Base-by-base conservation (phyloP, 192 early-diverging fungal genomes). In the Chytriomyces sp. region DNA sequence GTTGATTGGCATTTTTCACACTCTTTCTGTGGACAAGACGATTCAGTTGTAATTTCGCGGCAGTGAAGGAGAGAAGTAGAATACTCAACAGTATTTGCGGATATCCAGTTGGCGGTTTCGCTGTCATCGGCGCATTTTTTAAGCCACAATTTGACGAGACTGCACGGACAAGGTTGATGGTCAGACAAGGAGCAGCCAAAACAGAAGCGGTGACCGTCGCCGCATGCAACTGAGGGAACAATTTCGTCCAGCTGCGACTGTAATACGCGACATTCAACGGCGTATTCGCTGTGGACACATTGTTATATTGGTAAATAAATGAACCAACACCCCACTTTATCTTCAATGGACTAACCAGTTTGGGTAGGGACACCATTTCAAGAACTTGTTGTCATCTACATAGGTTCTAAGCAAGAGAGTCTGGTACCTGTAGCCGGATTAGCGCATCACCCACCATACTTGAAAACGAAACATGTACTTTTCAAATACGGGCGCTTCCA, bases 41-140 rank as follows among this genome's bases (percentile, higher is more conserved):
- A 35, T 35, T 35, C 35, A 35, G 35, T 35, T 0, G 35, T 4
- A 35, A 4, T 35, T 35, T 35, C 1, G 35, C 0, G 35, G 35
- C 35, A 1, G 35, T 35, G 35, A 28, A 69, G 43, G 45, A 69
- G 45, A 69, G 18, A 45, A 11, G 1, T 66, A 66, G 0, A 66
- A 75, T 47, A 45, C 44, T 61, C 8, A 50, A 78, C 77, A 7
- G 85, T 86, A 68, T 88, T 88, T 45, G 87, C 95, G 49, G 92
- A 93, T 69, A 98, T 95, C 96, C 97, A 98, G 82, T 98, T 98
- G 24, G 96, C 91, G 16, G 97, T 98, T 82, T 98, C 96, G 6
- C 95, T 96, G 79, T 99, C 98, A 84, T 99, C 97, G 68, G 89
- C 91, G 82, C 97, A 97, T 80, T 98, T 98, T 82, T 96, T 93